Evolutionary conservation across 805 yeast species (phyloP).

Genomic region (Candida nemodendra): DNA sequence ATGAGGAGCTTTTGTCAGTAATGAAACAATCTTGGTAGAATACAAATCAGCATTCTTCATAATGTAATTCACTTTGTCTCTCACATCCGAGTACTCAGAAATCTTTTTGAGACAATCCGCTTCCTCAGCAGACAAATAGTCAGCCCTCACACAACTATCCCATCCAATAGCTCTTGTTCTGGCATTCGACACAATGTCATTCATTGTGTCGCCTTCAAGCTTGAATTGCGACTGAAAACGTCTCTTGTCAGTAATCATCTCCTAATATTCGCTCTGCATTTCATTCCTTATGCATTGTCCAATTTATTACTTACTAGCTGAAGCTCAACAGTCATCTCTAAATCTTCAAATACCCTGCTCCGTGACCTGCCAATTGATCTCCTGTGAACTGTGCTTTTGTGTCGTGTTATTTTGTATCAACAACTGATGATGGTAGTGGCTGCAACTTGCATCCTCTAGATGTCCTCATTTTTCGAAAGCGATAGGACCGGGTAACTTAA

Average conservation of each 20-base stretch:
- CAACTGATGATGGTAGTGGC: slow-evolving; percentile 7
- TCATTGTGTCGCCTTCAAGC: slow-evolving; percentile 65
- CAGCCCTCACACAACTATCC: slow-evolving; percentile 84
- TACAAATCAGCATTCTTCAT: slow-evolving; percentile 47
- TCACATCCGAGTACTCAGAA: slow-evolving; percentile 35
- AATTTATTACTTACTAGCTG: slow-evolving; percentile 26
- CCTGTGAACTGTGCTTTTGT: too few species aligned
- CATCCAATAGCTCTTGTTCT: slow-evolving; percentile 84
- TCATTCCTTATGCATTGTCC: too few species aligned
- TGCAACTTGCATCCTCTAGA: slow-evolving; percentile 4
- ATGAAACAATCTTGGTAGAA: slow-evolving; percentile 50
- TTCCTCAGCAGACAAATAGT: slow-evolving; percentile 63
- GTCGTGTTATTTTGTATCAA: too few species aligned
- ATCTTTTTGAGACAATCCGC: slow-evolving; percentile 45
- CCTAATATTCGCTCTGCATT: background rate
- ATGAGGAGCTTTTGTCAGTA: slow-evolving; percentile 53
- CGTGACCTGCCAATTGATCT: too few species aligned
- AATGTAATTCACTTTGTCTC: slow-evolving; percentile 42
- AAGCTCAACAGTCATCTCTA: slow-evolving; percentile 23
- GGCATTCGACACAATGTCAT: slow-evolving; percentile 63
- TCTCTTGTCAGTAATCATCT: too few species aligned
- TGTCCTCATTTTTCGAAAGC: too few species aligned
- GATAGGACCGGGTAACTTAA: too few species aligned
- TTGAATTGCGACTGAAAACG: slow-evolving; percentile 35
- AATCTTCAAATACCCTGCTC: slow-evolving; percentile 6